phyloP scores from a whole-genome alignment of 1,139 yeast species.

The Scheffersomyces segobiensis region DNA sequence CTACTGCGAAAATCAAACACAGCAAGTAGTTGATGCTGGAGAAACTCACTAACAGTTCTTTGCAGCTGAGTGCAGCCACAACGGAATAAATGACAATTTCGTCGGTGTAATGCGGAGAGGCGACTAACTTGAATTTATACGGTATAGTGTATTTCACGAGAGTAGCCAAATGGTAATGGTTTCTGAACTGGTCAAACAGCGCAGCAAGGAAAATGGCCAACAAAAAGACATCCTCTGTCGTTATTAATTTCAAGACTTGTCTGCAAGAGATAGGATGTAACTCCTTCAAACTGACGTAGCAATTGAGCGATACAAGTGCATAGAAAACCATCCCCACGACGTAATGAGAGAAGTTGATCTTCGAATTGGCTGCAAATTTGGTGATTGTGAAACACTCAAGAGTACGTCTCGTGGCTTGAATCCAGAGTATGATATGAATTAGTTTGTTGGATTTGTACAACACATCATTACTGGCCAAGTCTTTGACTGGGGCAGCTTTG shows the following conservation, averaged over 20 bases:
- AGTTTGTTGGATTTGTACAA: slow-evolving; percentile 4
- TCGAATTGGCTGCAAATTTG: slow-evolving; percentile 47
- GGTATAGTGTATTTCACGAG: slow-evolving; percentile 73
- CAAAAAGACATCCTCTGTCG: slow-evolving; percentile 6
- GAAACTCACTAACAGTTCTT: slow-evolving; percentile 8
- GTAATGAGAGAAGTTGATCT: slow-evolving; percentile 77
- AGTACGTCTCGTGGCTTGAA: slow-evolving; percentile 67
- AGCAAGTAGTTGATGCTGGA: slow-evolving; percentile 19
- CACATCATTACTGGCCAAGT: background rate
- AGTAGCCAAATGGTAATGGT: slow-evolving; percentile 61
- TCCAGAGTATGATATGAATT: slow-evolving; percentile 21
- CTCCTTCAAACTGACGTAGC: slow-evolving; percentile 15
- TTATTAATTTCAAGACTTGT: background rate
- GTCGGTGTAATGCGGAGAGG: slow-evolving; percentile 82
- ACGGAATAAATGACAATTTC: slow-evolving; percentile 66
- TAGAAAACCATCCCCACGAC: slow-evolving; percentile 73
- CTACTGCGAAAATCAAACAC: slow-evolving; percentile 56
- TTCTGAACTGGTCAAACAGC: slow-evolving; percentile 55
- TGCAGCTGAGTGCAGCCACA: slow-evolving; percentile 20
- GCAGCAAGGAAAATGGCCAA: slow-evolving; percentile 37
- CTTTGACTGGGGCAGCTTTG: background rate
- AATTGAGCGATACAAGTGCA: slow-evolving; percentile 26
- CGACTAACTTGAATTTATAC: slow-evolving; percentile 42
- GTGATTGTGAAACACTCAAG: slow-evolving; percentile 59
- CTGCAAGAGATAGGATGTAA: slow-evolving; percentile 10